A percentile compares a stretch with the other conserved stretches of the same genome.
These are phyloP conservation scores for Physcia stellaris DNA, from an alignment of 495 filamentous ascomycete genomes.

Conservation along the genomic window DNA sequence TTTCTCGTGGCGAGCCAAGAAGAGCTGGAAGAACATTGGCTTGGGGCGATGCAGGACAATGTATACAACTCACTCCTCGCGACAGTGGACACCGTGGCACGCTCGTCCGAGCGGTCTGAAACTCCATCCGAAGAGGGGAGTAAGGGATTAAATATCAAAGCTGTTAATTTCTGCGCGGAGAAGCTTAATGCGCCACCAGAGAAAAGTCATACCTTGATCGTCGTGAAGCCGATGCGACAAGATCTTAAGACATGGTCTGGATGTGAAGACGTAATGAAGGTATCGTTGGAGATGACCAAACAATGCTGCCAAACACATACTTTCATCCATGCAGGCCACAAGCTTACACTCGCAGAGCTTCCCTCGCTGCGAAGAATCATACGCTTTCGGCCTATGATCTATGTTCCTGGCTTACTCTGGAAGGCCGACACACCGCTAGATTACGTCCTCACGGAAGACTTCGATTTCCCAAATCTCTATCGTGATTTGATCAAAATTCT, in stretches of 20 bases:
- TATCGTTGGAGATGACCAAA: no score
- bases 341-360: neutral
- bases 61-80: slow-evolving; percentile 1
- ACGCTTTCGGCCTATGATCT: slow-evolving; percentile 3
- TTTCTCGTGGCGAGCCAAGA: neutral
- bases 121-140: no score
- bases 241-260: no score
- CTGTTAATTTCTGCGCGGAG: no score
- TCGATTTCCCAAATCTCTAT: slow-evolving; percentile 3
- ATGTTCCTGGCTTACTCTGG: slow-evolving; percentile 2
- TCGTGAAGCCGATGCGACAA: no score
- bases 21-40: slow-evolving; percentile 1
- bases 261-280: no score
- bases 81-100: slow-evolving; percentile 2
- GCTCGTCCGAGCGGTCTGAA: neutral
- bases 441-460: neutral
- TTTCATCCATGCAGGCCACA: neutral
- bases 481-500: slow-evolving; percentile 1
- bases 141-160: no score
- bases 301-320: no score
- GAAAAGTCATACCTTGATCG: no score
- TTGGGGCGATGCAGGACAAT: neutral
- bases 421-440: neutral
- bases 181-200: no score
- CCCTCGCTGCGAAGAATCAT: neutral